Base-by-base conservation (phyloP, 345 rosid genomes). In the Physaria fendleri region DNA sequence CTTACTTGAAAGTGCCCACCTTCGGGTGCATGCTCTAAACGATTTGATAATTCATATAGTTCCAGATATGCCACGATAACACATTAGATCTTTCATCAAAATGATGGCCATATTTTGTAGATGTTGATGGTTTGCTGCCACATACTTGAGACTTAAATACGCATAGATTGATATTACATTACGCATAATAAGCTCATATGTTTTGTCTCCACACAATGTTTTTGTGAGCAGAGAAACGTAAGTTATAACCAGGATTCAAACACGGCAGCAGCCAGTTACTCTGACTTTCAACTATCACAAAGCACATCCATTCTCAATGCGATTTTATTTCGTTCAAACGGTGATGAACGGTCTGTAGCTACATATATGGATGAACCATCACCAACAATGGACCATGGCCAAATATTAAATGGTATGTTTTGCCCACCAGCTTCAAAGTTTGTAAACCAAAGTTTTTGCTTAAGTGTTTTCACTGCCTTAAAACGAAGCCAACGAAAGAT, bases 1-100 rank as follows among this genome's bases (percentile, higher is more conserved):
- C 14, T 70, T 87, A 67, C 73, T 85, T 66, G 95, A 86, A 66
- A 88, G 99, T 60, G 80, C 77, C 38, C 86, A 85, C 73, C 54
- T 71, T 28, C 75, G 72, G 78, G 97, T 93, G 87, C 44, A 21
- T 3, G 5, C 44, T 32, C n/a, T n/a, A n/a, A n/a, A n/a, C 4
- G 51, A 13, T 12, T 16, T 2, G 3, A 30, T 2, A 30, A 2
- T 16, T 17, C 13, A 40, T 25, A 16, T 56, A 25, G 9, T 25
- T 42, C 32, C 2, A n/a, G n/a, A n/a, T n/a, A n/a, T n/a, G n/a
- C n/a, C n/a, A n/a, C n/a, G n/a, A n/a, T n/a, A n/a, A n/a, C n/a
- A 32, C 27, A 11, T 24, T 42, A 59, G 22, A 33, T 12, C 15
- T 30, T 27, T 64, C 9, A 1, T 17, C 47, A 12, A 54, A n/a